Evolutionary conservation across 208 protist species (phyloP), one percentile per base, ranked within the genome.

Genomic region (Kentomonas sorsogonicus): DNA sequence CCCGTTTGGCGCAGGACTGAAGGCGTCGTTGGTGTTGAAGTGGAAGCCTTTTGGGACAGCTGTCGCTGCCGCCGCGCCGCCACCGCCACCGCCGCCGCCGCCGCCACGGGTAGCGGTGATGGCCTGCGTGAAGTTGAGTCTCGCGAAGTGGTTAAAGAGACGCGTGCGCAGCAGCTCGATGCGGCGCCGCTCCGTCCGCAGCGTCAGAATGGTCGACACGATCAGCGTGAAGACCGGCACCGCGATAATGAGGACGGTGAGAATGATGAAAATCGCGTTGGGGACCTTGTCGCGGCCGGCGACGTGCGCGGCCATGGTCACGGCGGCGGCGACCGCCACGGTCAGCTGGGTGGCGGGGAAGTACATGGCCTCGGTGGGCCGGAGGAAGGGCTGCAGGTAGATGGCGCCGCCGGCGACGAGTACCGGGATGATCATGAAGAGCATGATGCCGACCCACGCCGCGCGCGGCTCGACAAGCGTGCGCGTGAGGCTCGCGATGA

Each of bases 331-430:
- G 22, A 83, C 15, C n/a, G 44, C 55, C 48, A 89, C 48, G 30
- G 83, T 65, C 7, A 63, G 38, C 66, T 92, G 78, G 48, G 76
- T 43, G 0, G 66, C 45, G 2, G 69, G 57, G 23, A 78, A 74
- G 53, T 74, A 83, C 16, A 73, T 46, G 15, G 69, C 66, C 50
- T 92, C 78, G 3, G 79, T 76, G 18, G 68, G 72, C 0, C 78
- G 65, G 3, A 69, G 53, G 53, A 87, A 92, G 18, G 85, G 81
- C 13, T 41, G 52, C 3, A 72, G 40, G 29, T 70, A 30, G 18
- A 73, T 10, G 20, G 72, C 53, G 36, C 61, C 76, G 43, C 57
- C n/a, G 36, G 78, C 43, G 41, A 64, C 75, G 23, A 76, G 43
- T 9, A 76, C 22, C 22, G 65, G 69, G 23, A 89, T 60, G 2